Conservation (phyloP, 2,329 filamentous ascomycete species). For the Polytolypa hystricis region DNA sequence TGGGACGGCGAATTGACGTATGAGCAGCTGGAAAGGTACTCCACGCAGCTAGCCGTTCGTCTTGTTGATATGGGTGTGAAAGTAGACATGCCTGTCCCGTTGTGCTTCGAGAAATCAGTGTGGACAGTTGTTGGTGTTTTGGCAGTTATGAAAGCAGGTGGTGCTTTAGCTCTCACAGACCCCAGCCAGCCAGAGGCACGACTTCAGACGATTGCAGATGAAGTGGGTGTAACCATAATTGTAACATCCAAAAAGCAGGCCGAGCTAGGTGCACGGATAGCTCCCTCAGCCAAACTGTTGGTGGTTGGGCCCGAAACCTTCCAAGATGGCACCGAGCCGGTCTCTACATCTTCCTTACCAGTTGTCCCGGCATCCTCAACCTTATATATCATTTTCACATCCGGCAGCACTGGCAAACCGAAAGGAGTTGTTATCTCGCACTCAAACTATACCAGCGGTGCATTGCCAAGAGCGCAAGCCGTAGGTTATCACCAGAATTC, state of each 20-base stretch:
- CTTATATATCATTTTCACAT: conserved; percentile 51
- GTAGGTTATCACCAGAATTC: conserved; percentile 39
- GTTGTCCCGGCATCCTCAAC: conserved; percentile 9
- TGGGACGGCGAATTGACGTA: conserved; percentile 23
- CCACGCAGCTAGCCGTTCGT: conserved; percentile 18
- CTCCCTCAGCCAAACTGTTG: conserved; percentile 6
- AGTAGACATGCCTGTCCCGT: conserved; percentile 15
- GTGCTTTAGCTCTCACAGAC: conserved; percentile 20
- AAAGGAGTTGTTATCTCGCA: conserved; percentile 55
- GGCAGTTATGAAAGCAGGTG: conserved; percentile 21
- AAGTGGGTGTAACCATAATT: conserved; percentile 10
- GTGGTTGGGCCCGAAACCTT: conserved; percentile 5
- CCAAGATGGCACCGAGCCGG: neutral
- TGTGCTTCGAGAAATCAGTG: conserved; percentile 23
- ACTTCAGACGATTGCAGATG: conserved; percentile 18
- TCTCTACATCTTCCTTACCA: neutral
- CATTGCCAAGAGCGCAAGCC: conserved; percentile 41
- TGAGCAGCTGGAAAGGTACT: conserved; percentile 21
- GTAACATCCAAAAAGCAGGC: conserved; percentile 11
- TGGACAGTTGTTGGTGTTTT: conserved; percentile 21
- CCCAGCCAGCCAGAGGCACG: conserved; percentile 22
- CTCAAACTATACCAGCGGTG: conserved; percentile 45
- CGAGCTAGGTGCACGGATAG: conserved; percentile 6
- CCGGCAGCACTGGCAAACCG: conserved; percentile 42
- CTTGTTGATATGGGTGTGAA: conserved; percentile 22